Evolutionary conservation across 2,329 filamentous ascomycete species (phyloP).

Genomic region (Amylocarpus encephaloides): DNA sequence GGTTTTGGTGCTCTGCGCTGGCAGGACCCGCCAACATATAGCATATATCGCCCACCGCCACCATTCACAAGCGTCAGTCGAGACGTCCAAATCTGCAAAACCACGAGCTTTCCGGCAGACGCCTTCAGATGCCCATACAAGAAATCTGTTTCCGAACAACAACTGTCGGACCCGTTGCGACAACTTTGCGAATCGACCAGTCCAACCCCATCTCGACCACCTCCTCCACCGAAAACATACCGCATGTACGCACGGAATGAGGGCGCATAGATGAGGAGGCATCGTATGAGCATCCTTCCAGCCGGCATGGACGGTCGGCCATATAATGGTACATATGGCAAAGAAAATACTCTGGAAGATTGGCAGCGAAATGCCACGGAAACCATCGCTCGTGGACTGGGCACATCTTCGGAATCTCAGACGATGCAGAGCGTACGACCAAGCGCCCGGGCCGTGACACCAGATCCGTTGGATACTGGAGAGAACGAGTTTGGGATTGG

Average conservation of each 20-base stretch:
- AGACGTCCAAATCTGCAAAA: not conserved
- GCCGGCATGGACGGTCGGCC: constrained; percentile 41
- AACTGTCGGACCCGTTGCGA: not conserved
- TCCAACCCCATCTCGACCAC: constrained; percentile 2
- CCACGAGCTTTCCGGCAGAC: not conserved
- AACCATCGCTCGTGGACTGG: constrained; percentile 23
- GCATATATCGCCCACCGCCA: not conserved
- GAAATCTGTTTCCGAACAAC: not conserved
- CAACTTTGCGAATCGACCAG: not conserved
- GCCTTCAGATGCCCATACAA: not conserved
- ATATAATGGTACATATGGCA: constrained; percentile 30
- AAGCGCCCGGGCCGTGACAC: constrained; percentile 58
- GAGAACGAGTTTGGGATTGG: constrained; percentile 18
- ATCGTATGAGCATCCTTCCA: constrained; percentile 37
- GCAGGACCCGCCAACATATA: constrained; percentile 1
- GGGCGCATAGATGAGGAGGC: constrained; percentile 22
- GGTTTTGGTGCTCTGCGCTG: constrained; percentile 1
- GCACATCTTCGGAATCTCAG: constrained; percentile 22
- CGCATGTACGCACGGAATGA: constrained; percentile 18
- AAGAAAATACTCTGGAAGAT: constrained; percentile 28
- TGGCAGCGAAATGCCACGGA: constrained; percentile 27
- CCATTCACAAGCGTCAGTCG: not conserved
- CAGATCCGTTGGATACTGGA: constrained; percentile 42
- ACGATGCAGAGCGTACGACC: constrained; percentile 23
- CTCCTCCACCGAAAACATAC: constrained; percentile 3